Conservation (phyloP, 1,139 yeast genomes). For the Torulaspora globosa region DNA sequence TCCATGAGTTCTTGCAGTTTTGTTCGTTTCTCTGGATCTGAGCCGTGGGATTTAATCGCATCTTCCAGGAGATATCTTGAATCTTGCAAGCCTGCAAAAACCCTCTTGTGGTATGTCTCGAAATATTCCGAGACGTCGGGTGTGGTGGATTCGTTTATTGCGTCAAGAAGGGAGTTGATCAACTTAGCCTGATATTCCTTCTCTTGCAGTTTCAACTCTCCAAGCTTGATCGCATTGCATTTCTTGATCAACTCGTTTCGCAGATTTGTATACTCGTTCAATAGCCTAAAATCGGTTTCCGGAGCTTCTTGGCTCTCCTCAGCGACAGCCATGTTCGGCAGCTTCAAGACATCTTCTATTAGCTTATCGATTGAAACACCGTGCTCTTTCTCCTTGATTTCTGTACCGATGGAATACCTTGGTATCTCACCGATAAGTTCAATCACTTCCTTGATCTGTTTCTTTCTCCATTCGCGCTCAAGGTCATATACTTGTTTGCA, state of each 20-base stretch:
- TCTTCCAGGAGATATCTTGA: constrained; percentile 19
- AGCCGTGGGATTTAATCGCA: constrained; percentile 16
- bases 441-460: constrained; percentile 19
- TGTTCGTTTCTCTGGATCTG: constrained; percentile 7
- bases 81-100: constrained; percentile 20
- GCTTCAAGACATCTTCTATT: constrained; percentile 21
- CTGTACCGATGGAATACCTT: constrained; percentile 18
- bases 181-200: constrained; percentile 12
- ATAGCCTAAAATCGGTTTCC: constrained; percentile 9
- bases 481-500: constrained; percentile 18
- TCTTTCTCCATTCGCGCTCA: constrained; percentile 19
- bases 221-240: constrained; percentile 20
- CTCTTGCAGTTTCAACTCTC: constrained; percentile 10
- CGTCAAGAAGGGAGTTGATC: constrained; percentile 10
- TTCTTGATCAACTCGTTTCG: constrained; percentile 21
- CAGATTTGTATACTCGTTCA: constrained; percentile 24
- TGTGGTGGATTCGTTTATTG: constrained; percentile 8
- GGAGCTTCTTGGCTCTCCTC: constrained; percentile 11
- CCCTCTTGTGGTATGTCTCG: constrained; percentile 12
- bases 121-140: constrained; percentile 17
- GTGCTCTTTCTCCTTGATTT: constrained; percentile 14
- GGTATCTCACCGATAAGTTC: constrained; percentile 27
- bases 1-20: constrained; percentile 5
- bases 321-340: constrained; percentile 20
- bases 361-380: constrained; percentile 20